Evolutionary conservation across 495 filamentous ascomycete genomes (phyloP).

Genomic region (Hypoxylon rickii): DNA sequence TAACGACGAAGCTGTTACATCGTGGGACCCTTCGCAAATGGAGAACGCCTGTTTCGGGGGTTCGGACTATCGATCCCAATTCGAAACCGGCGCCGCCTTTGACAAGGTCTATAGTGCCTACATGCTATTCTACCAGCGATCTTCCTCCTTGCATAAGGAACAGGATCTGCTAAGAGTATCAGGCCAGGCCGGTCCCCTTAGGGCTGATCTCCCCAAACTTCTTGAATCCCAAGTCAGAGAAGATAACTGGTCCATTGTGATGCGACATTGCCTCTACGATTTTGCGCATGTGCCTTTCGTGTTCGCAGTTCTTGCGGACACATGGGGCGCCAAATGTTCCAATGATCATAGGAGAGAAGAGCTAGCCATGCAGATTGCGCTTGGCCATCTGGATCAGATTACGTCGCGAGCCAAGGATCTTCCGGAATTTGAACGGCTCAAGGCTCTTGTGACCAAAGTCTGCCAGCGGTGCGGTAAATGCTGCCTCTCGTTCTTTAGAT

Average conservation of each 20-base stretch:
- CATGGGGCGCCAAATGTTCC: slow-evolving; percentile 52
- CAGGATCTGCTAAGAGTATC: slow-evolving; percentile 44
- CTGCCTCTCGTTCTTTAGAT: slow-evolving; percentile 63
- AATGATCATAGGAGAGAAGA: slow-evolving; percentile 60
- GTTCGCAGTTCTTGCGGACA: slow-evolving; percentile 56
- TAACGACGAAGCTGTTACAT: slow-evolving; percentile 81
- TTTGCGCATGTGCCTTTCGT: slow-evolving; percentile 72
- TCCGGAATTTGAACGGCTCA: slow-evolving; percentile 63
- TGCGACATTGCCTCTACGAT: slow-evolving; percentile 82
- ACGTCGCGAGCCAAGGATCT: slow-evolving; percentile 74
- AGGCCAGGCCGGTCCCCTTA: slow-evolving; percentile 53
- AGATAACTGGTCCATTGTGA: slow-evolving; percentile 74
- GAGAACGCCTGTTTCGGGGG: slow-evolving; percentile 83
- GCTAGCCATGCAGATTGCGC: slow-evolving; percentile 64
- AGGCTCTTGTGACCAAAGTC: slow-evolving; percentile 56
- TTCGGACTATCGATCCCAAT: slow-evolving; percentile 54
- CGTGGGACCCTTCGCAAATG: slow-evolving; percentile 76
- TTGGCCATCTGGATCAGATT: slow-evolving; percentile 80
- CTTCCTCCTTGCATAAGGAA: slow-evolving; percentile 62
- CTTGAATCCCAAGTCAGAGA: slow-evolving; percentile 65
- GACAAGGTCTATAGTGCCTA: slow-evolving; percentile 87
- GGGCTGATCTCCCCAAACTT: slow-evolving; percentile 57
- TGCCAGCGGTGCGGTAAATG: slow-evolving; percentile 61
- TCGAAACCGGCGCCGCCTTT: slow-evolving; percentile 50
- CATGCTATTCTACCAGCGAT: slow-evolving; percentile 95